These are phyloP conservation scores for Holtermanniella nyarrowii DNA, from an alignment of 768 basidiomycete genomes.

Conservation along the genomic window DNA sequence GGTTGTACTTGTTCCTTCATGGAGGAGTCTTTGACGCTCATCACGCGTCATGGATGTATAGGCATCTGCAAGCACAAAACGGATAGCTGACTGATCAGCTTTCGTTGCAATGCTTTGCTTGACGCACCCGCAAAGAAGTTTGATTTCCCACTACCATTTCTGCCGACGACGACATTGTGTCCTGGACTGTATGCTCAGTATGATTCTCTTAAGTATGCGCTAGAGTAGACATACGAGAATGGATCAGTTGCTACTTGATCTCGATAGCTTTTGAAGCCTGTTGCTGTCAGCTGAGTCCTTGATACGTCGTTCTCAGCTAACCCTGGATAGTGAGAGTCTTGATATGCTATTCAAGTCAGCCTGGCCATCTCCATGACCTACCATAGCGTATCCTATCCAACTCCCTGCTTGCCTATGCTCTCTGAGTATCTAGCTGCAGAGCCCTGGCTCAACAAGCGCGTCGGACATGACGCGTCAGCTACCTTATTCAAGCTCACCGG, in stretches of 20 bases:
- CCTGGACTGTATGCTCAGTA: conserved; percentile 45
- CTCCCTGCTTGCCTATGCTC: too few relatives aligned
- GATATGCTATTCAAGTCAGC: conserved; percentile 20
- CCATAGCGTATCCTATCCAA: too few relatives aligned
- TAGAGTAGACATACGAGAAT: conserved; percentile 49
- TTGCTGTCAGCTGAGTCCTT: conserved; percentile 20
- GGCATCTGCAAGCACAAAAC: conserved; percentile 94
- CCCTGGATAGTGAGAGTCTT: conserved; percentile 41
- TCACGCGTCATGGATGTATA: conserved; percentile 92
- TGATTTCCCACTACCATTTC: conserved; percentile 96
- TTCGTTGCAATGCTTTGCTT: not conserved
- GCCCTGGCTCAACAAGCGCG: too few relatives aligned
- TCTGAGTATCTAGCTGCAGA: too few relatives aligned
- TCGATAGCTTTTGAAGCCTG: conserved; percentile 91
- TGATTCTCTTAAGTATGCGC: not conserved
- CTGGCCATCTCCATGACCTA: too few relatives aligned
- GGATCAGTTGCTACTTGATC: conserved; percentile 62
- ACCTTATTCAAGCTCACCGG: too few relatives aligned
- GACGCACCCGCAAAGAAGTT: conserved; percentile 89
- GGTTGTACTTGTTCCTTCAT: conserved; percentile 79
- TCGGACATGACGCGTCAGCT: too few relatives aligned
- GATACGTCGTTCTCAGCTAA: conserved; percentile 1
- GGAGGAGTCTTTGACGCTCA: conserved; percentile 82
- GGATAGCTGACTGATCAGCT: conserved; percentile 56
- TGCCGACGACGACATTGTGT: conserved; percentile 92